These are phyloP conservation scores for Barnettozyma vustinii DNA, from an alignment of 805 yeast genomes.

Conservation along the genomic window DNA sequence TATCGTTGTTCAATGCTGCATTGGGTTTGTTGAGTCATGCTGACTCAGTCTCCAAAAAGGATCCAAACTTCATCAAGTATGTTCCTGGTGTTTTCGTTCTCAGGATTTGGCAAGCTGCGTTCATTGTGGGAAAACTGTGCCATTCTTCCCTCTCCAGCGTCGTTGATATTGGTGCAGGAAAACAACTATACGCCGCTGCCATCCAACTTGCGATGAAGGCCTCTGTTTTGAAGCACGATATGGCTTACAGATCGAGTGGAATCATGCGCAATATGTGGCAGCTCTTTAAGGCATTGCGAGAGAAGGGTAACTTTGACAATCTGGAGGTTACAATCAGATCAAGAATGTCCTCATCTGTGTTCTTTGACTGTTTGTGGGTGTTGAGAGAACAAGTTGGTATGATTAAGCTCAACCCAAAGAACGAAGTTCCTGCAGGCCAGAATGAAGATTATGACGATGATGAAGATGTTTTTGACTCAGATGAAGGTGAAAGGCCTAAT, in stretches of 20 bases:
- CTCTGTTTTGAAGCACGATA: slow-evolving; percentile 83
- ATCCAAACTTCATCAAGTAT: slow-evolving; percentile 62
- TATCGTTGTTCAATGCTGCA: slow-evolving; percentile 76
- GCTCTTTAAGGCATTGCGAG: slow-evolving; percentile 63
- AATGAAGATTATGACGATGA: slow-evolving; percentile 25
- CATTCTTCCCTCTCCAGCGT: slow-evolving; percentile 68
- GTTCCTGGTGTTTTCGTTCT: slow-evolving; percentile 80
- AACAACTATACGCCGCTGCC: slow-evolving; percentile 60
- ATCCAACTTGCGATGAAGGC: slow-evolving; percentile 68
- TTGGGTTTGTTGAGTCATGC: slow-evolving; percentile 65
- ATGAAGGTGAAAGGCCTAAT: slow-evolving; percentile 10
- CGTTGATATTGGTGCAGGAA: slow-evolving; percentile 68
- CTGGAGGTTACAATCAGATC: slow-evolving; percentile 58
- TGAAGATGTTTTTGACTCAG: slow-evolving; percentile 11
- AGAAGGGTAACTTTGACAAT: slow-evolving; percentile 34
- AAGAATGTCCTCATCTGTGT: slow-evolving; percentile 88
- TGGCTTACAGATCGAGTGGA: slow-evolving; percentile 89
- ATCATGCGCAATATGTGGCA: slow-evolving; percentile 95
- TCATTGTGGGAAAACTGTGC: slow-evolving; percentile 70
- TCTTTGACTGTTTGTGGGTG: slow-evolving; percentile 85
- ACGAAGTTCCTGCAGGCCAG: slow-evolving; percentile 12
- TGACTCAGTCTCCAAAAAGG: slow-evolving; percentile 50
- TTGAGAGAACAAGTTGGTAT: slow-evolving; percentile 85
- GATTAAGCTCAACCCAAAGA: slow-evolving; percentile 47
- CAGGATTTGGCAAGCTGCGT: slow-evolving; percentile 88